Conservation (phyloP, 352 stramenopile genomes). For the Globisporangium polare region DNA sequence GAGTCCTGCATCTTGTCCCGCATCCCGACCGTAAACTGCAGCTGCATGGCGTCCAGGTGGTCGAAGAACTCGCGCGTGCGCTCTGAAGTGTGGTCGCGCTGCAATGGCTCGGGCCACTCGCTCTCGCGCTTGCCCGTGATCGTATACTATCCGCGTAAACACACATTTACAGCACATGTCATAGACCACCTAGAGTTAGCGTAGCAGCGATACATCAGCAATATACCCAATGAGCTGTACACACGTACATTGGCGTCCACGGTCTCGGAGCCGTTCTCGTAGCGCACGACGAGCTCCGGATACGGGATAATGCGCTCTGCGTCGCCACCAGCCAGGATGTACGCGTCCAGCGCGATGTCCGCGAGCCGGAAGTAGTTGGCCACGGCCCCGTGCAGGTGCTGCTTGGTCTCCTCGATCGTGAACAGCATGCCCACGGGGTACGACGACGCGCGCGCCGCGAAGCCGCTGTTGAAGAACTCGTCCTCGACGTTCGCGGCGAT, state of each 20-base stretch:
- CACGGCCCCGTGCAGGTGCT: constrained; percentile 61
- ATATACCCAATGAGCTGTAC: neutral
- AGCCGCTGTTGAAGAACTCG: constrained; percentile 53
- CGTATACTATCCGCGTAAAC: constrained; percentile 24
- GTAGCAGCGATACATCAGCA: neutral
- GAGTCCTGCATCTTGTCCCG: constrained; percentile 20
- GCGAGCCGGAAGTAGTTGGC: constrained; percentile 58
- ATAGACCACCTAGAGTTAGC: too few relatives aligned
- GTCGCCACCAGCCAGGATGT: constrained; percentile 29
- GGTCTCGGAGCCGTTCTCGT: constrained; percentile 23
- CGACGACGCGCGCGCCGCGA: constrained; percentile 46
- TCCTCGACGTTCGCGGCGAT: constrained; percentile 62
- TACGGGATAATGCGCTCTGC: constrained; percentile 25
- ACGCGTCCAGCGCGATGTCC: constrained; percentile 51
- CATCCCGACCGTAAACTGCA: constrained; percentile 52
- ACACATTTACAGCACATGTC: neutral
- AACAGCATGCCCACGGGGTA: constrained; percentile 64
- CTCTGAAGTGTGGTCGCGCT: constrained; percentile 21
- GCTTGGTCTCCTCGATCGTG: constrained; percentile 62
- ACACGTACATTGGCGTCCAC: constrained; percentile 19
- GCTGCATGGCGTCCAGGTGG: constrained; percentile 52
- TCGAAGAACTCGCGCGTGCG: constrained; percentile 64
- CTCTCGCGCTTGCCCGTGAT: constrained; percentile 35
- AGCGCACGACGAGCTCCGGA: constrained; percentile 48
- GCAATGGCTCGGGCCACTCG: constrained; percentile 52